phyloP scores from a whole-genome alignment of 1,284 basidiomycete genomes.

The Ganoderma lucidum region DNA sequence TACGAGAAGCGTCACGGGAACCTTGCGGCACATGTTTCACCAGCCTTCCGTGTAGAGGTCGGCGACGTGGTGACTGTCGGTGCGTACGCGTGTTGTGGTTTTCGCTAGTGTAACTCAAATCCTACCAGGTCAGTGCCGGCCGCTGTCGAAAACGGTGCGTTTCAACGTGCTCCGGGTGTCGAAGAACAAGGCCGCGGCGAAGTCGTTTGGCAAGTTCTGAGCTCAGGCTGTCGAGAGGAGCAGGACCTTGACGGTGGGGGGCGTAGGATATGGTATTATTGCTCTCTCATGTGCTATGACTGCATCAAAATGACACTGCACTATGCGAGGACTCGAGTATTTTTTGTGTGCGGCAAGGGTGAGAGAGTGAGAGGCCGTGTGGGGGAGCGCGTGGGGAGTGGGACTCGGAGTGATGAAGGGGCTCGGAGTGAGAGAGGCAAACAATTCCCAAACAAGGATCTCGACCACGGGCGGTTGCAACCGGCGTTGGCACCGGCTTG shows the following conservation, averaged over 20 bases:
- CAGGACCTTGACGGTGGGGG: slow-evolving; percentile 36
- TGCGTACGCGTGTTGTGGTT: slow-evolving; percentile 49
- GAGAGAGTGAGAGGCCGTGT: neutral
- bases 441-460: slow-evolving; percentile 36
- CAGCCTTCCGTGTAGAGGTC: slow-evolving; percentile 95
- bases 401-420: slow-evolving; percentile 13
- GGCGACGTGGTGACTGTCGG: slow-evolving; percentile 98
- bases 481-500: slow-evolving; percentile 17
- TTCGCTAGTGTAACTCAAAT: neutral
- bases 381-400: slow-evolving; percentile 10
- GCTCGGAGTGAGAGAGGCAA: slow-evolving; percentile 29
- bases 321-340: slow-evolving; percentile 31
- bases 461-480: slow-evolving; percentile 20
- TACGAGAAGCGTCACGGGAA: slow-evolving; percentile 99
- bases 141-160: slow-evolving; percentile 98
- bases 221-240: slow-evolving; percentile 17
- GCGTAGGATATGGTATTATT: slow-evolving; percentile 45
- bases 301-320: slow-evolving; percentile 44
- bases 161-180: slow-evolving; percentile 97
- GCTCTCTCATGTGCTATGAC: slow-evolving; percentile 46
- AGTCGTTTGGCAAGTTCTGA: slow-evolving; percentile 96
- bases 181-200: slow-evolving; percentile 88
- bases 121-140: slow-evolving; percentile 94
- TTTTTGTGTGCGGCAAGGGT: slow-evolving; percentile 25
- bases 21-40: slow-evolving; percentile 95